These are phyloP conservation scores for Eucalyptus tenuipes DNA, from an alignment of 345 rosid genomes.

Conservation along the genomic window DNA sequence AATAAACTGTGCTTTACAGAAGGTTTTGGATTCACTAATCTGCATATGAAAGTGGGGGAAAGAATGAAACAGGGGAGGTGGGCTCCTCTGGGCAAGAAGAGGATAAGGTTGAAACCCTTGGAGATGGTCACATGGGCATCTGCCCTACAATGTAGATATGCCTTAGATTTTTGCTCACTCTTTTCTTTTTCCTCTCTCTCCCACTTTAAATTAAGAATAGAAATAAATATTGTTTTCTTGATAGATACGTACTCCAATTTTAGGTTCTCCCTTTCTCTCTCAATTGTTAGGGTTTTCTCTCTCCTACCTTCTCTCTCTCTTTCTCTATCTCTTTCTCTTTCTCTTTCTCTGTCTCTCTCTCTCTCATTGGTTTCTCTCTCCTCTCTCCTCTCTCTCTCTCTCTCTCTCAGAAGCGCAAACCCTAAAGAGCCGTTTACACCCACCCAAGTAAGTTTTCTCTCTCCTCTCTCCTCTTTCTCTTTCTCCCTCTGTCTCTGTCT, in stretches of 20 bases:
- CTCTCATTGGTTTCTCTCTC: conserved; percentile 15
- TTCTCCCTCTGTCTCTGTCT: conserved; percentile 10
- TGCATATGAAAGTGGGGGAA: background rate
- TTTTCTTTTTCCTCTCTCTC: background rate
- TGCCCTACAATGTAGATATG: background rate
- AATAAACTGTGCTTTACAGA: background rate
- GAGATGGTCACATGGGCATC: background rate
- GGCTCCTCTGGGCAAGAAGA: background rate
- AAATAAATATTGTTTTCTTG: background rate
- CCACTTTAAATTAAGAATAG: background rate
- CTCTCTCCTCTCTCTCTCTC: conserved; percentile 29
- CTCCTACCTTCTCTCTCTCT: background rate
- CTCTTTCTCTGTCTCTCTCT: conserved; percentile 18
- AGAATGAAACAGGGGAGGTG: background rate
- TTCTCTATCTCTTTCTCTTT: background rate
- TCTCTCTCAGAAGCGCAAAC: conserved; percentile 58
- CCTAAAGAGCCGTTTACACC: conserved; percentile 73
- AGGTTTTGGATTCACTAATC: background rate
- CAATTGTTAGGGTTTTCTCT: conserved; percentile 26
- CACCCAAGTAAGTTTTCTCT: conserved; percentile 89
- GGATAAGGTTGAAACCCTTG: background rate
- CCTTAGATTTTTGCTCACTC: background rate
- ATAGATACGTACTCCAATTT: background rate
- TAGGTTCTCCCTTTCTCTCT: background rate
- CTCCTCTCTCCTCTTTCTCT: conserved; percentile 28